Evolutionary conservation across 441 rosid genomes (phyloP).

Genomic region (Mallotus japonicus): DNA sequence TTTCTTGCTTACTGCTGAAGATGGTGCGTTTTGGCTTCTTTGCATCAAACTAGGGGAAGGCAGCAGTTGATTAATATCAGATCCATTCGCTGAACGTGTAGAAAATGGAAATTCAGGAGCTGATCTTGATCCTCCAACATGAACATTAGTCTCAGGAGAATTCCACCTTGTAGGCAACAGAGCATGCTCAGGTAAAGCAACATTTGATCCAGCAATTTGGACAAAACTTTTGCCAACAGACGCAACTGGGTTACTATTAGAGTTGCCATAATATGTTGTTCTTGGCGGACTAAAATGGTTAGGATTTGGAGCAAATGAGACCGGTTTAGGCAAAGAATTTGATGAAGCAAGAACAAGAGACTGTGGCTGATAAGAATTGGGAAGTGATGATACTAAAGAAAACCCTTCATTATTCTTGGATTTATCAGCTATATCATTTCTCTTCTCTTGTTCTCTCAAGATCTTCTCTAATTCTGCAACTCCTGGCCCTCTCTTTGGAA

Average conservation of each 20-base stretch:
- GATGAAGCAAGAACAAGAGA: constrained; percentile 4
- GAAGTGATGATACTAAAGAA: constrained; percentile 13
- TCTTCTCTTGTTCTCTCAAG: constrained; percentile 54
- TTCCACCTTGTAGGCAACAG: constrained; percentile 31
- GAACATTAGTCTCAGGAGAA: constrained; percentile 12
- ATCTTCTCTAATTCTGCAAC: constrained; percentile 83
- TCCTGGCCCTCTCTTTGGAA: constrained; percentile 70
- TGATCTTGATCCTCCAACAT: constrained; percentile 26
- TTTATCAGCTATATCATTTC: constrained; percentile 1
- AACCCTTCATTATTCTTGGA: constrained; percentile 21
- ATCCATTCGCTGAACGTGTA: constrained; percentile 19
- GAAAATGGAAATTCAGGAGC: constrained; percentile 37
- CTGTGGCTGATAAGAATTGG: constrained; percentile 12
- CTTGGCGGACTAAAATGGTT: constrained; percentile 18
- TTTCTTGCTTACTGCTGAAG: constrained; percentile 33
- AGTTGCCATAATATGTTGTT: constrained; percentile 14
- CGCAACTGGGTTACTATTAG: neutral
- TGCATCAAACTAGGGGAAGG: constrained; percentile 38
- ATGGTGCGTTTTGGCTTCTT: constrained; percentile 31
- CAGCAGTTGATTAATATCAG: constrained; percentile 26
- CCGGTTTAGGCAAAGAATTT: constrained; percentile 6
- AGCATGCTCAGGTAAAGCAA: constrained; percentile 27
- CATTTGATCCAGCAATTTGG: constrained; percentile 27
- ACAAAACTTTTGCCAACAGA: constrained; percentile 17
- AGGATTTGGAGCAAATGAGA: constrained; percentile 16